Percentiles rank a stretch among this genome's conserved stretches.
These are phyloP conservation scores for Magnolia kwangsiensis DNA, from an alignment of 164 flowering plant genomes.

Conservation along the genomic window DNA sequence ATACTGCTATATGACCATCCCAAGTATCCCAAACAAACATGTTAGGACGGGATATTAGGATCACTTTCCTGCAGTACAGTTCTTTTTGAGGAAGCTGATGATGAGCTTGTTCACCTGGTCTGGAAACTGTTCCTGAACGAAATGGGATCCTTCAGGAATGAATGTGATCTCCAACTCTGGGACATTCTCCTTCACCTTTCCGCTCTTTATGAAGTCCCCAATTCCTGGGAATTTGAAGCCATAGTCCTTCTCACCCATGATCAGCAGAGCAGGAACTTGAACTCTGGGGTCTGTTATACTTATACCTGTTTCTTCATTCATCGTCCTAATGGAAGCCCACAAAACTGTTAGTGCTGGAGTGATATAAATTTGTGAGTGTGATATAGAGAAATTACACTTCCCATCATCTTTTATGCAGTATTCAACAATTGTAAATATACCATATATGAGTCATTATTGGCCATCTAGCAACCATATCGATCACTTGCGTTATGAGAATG, in stretches of 20 bases:
- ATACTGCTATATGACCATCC: too few relatives aligned
- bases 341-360: not conserved
- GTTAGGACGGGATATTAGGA: not conserved
- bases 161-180: constrained; percentile 39
- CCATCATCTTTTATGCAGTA: too few relatives aligned
- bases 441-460: too few relatives aligned
- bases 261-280: constrained; percentile 32
- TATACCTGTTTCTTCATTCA: constrained; percentile 16
- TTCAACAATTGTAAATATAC: too few relatives aligned
- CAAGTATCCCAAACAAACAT: too few relatives aligned
- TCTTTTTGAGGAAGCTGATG: constrained; percentile 27
- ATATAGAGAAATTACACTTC: too few relatives aligned
- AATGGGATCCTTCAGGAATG: constrained; percentile 44
- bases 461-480: too few relatives aligned
- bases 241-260: constrained; percentile 50
- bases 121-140: constrained; percentile 50
- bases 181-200: constrained; percentile 31
- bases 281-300: constrained; percentile 21
- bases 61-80: constrained; percentile 4
- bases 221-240: constrained; percentile 43
- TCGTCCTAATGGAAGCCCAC: constrained; percentile 21
- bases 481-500: too few relatives aligned
- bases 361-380: too few relatives aligned
- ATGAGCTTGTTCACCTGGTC: constrained; percentile 37
- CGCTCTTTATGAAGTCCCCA: constrained; percentile 35